A percentile compares a stretch with the other conserved stretches of the same genome.
Evolutionary conservation across 176 grass and related monocot species (phyloP).

Genomic region (Eremochloa ophiuroides): DNA sequence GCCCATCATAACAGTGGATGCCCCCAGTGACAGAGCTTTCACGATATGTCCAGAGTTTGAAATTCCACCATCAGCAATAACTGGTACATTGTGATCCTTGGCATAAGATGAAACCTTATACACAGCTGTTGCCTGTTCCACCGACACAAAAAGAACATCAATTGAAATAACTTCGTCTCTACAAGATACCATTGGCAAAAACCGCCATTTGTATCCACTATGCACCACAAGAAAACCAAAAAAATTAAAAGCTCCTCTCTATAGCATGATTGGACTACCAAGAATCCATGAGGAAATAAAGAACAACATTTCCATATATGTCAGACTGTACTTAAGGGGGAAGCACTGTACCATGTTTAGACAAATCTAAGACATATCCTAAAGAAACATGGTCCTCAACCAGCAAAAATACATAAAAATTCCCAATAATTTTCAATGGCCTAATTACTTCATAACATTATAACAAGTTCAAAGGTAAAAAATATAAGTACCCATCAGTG

Average conservation of each 20-base stretch:
- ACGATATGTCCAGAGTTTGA: conserved; percentile 95
- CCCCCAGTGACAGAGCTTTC: conserved; percentile 79
- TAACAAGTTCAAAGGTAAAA: not conserved
- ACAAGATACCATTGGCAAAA: not conserved
- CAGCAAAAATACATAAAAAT: not conserved
- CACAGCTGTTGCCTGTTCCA: conserved; percentile 78
- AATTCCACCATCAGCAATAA: conserved; percentile 97
- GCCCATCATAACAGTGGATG: conserved; percentile 94
- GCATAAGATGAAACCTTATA: conserved; percentile 96
- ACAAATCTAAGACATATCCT: not conserved
- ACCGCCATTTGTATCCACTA: not conserved
- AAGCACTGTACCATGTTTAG: not conserved
- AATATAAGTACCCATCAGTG: too few relatives aligned
- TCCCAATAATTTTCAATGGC: not conserved
- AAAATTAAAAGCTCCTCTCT: not conserved
- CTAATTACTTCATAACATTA: not conserved
- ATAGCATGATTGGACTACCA: not conserved
- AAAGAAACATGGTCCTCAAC: not conserved
- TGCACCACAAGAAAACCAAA: not conserved
- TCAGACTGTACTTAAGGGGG: not conserved
- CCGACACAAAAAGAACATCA: conserved; percentile 14
- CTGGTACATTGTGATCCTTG: conserved; percentile 74
- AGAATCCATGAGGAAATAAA: not conserved
- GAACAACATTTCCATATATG: not conserved
- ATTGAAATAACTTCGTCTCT: not conserved